phyloP scores from a whole-genome alignment of 1,284 basidiomycete species.

The Phlebopus sp. region DNA sequence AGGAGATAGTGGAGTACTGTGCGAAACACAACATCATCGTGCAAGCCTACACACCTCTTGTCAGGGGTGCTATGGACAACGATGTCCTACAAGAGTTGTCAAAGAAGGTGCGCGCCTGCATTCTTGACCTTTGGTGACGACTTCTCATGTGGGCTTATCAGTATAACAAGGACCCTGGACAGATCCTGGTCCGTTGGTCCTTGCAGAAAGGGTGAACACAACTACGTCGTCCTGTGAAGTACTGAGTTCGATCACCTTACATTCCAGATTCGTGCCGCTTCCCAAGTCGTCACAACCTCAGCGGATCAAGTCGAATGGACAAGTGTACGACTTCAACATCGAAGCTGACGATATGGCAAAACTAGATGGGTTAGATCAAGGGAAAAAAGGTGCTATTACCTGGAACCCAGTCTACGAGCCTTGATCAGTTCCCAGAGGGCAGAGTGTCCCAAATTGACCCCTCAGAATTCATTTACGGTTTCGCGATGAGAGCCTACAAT shows the following conservation, averaged over 20 bases:
- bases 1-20: slow-evolving; percentile 45
- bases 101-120: slow-evolving; percentile 34
- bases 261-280: slow-evolving; percentile 27
- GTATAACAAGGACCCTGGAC: slow-evolving; percentile 49
- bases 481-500: too few species aligned
- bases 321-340: slow-evolving; percentile 39
- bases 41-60: slow-evolving; percentile 54
- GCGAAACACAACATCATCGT: slow-evolving; percentile 44
- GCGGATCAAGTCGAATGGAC: slow-evolving; percentile 36
- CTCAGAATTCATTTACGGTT: too few species aligned
- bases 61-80: slow-evolving; percentile 45
- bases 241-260: neutral
- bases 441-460: too few species aligned
- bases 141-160: slow-evolving; percentile 15
- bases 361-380: slow-evolving; percentile 35
- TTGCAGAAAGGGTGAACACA: slow-evolving; percentile 53
- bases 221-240: neutral
- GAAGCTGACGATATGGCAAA: slow-evolving; percentile 32
- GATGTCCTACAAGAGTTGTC: slow-evolving; percentile 41
- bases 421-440: neutral
- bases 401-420: slow-evolving; percentile 32
- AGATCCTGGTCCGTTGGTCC: slow-evolving; percentile 64
- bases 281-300: slow-evolving; percentile 37
- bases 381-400: slow-evolving; percentile 28
- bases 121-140: neutral